These are phyloP conservation scores for Rhynchospora tenuis DNA, from an alignment of 176 grass and related monocot genomes.

Conservation along the genomic window DNA sequence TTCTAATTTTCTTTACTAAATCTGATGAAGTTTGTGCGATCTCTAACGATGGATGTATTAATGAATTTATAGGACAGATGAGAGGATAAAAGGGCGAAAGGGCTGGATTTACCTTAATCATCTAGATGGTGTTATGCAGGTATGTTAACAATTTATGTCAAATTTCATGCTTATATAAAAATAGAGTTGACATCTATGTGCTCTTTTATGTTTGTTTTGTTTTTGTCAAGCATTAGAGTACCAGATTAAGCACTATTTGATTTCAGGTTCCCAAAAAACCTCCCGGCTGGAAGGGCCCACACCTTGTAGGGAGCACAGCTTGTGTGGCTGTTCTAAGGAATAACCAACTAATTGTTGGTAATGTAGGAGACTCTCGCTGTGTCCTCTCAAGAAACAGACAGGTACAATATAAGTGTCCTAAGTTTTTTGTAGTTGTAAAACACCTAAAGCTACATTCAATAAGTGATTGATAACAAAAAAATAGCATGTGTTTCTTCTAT, in stretches of 20 bases:
- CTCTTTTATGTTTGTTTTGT: neutral
- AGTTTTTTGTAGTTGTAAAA: too few species aligned
- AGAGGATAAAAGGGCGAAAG: conserved; percentile 96
- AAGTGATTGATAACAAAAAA: too few species aligned
- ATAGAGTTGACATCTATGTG: neutral
- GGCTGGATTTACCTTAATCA: conserved; percentile 57
- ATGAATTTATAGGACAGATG: conserved; percentile 88
- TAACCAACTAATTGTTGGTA: conserved; percentile 71
- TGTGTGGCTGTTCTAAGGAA: conserved; percentile 92
- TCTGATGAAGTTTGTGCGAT: neutral
- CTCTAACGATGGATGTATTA: neutral
- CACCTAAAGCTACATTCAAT: neutral
- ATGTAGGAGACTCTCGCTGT: conserved; percentile 95
- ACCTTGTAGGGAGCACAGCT: conserved; percentile 74
- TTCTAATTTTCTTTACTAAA: neutral
- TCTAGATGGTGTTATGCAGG: too few species aligned
- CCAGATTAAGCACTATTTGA: too few species aligned
- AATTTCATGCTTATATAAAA: neutral
- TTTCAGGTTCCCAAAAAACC: too few species aligned
- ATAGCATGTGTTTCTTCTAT: neutral
- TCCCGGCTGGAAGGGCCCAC: too few species aligned
- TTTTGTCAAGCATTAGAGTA: neutral
- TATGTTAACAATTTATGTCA: too few species aligned
- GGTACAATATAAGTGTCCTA: too few species aligned
- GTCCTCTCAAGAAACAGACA: conserved; percentile 83